Base-by-base conservation (phyloP, 148 eudicot species). In the Chenopodium album region DNA sequence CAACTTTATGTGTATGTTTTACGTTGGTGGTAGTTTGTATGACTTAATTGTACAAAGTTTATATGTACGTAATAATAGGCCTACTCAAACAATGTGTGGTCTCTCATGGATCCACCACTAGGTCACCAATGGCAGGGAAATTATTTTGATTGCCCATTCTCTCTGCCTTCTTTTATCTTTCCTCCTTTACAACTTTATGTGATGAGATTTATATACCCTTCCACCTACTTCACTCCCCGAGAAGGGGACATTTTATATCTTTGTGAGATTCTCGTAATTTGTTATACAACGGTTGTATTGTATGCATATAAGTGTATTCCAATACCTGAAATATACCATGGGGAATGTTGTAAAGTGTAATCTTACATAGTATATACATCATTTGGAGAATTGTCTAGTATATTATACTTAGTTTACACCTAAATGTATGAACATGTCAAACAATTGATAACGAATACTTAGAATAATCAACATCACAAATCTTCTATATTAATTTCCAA, bases 31-130 rank as follows among this genome's bases (percentile, higher is more conserved):
- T 74, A 20, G 48, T 52, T 74, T 48, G 37, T 28, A 48, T 10
- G 54, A 20, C 29, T n/a, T 26, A 20, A 41, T 41, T 41, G 76
- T 47, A n/a, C 19, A 23, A 73, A 41, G 6, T 41, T 41, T 41
- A 41, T 41, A 56, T 56, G 22, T 56, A 8, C 26, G 31, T 48
- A 74, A 41, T 34, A 34, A 26, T 26, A 13, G 66, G 41, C 62
- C 9, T 34, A 46, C 68, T 41, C 28, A 44, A 62, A 60, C 76
- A 80, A 6, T 73, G 82, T 72, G 82, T 72, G 82, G 77, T 50
- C 59, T 80, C 16, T 37, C 54, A 26, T 52, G 64, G 47, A 68
- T 67, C 41, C 73, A 68, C 81, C 65, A 47, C 73, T 28, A 47
- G 54, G 47, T 46, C 9, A 41, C 31, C 74, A 48, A 9, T 56